Base-by-base conservation (phyloP, 345 rosid genomes). In the Eucalyptus microcorys region DNA sequence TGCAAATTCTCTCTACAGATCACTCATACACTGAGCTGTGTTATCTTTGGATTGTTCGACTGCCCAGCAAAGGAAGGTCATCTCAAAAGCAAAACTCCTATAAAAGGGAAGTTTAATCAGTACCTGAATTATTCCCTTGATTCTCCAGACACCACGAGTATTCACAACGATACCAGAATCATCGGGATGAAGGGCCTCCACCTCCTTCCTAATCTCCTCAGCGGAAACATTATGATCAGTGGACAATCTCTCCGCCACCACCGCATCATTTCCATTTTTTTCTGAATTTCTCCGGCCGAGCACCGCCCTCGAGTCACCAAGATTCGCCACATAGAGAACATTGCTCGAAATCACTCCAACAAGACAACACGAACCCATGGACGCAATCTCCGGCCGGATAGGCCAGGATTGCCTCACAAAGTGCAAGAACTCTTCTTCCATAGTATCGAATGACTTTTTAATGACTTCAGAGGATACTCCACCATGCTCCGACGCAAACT, bases 91-190 rank as follows among this genome's bases (percentile, higher is more conserved):
- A 76, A 27, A 76, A 37, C 83, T 21, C 6, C 76, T 16, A 11
- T 45, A 12, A 48, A 49, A 4, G 21, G 24, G 24, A 19, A 22
- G 50, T 30, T 42, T 37, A 64, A 16, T 87, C 61, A 11, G 81
- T 91, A 95, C 97, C 97, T 95, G 97, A 92, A 95, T 94, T 88
- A 95, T 94, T 87, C 97, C 97, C 93, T 93, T 95, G 14, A 95
- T 93, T 76, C 96, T 92, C 97, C 97, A 95, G 89, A 94, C 97
- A 14, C 97, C 97, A 11, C 87, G 95, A 66, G 88, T 92, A 88
- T 89, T 89, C 55, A 94, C 93, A 40, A 95, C 97, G 45, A 94
- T 59, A 68, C 93, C 92, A 10, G 95, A 84, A 92, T 95, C 97
- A 88, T 94, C 96, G 5, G 97, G 97, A 90, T 95, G 97, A 68